Conservation (phyloP, 2,329 filamentous ascomycete genomes). For the Monosporascus sp. region DNA sequence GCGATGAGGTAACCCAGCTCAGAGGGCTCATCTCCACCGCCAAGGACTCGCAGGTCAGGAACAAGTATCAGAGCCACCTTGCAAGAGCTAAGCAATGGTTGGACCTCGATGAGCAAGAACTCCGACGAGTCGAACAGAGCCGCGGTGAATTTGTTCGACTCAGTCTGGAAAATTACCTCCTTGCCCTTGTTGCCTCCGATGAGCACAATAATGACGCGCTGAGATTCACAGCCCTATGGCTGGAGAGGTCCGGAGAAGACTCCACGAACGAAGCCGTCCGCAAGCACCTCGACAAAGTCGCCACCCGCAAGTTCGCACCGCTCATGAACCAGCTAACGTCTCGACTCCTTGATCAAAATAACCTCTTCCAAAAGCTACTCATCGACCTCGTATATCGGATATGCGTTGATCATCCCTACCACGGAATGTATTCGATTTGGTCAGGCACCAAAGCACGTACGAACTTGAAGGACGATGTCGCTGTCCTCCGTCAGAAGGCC, state of each 20-base stretch:
- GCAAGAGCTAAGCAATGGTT: slow-evolving; percentile 81
- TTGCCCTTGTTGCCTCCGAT: slow-evolving; percentile 79
- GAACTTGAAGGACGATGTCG: slow-evolving; percentile 67
- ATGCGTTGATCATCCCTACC: slow-evolving; percentile 88
- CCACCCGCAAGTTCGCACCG: slow-evolving; percentile 85
- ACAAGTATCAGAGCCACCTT: slow-evolving; percentile 55
- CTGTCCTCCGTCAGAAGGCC: slow-evolving; percentile 67
- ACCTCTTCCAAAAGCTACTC: slow-evolving; percentile 71
- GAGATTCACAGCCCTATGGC: slow-evolving; percentile 90
- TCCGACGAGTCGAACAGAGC: slow-evolving; percentile 69
- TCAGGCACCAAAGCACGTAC: slow-evolving; percentile 67
- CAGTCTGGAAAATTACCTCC: slow-evolving; percentile 88
- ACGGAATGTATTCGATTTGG: slow-evolving; percentile 96
- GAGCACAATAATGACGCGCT: slow-evolving; percentile 84
- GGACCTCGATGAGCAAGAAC: slow-evolving; percentile 82
- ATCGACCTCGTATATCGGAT: slow-evolving; percentile 73
- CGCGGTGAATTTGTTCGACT: slow-evolving; percentile 80
- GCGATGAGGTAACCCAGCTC: slow-evolving; percentile 72
- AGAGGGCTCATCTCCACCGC: slow-evolving; percentile 52
- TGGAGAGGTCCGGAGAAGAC: slow-evolving; percentile 74
- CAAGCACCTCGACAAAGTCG: slow-evolving; percentile 65
- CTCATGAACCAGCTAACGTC: slow-evolving; percentile 97
- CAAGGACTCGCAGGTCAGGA: slow-evolving; percentile 47
- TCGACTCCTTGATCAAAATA: slow-evolving; percentile 67
- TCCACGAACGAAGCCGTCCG: slow-evolving; percentile 73